A percentile compares a stretch with the other conserved stretches of the same genome.
phyloP scores from a whole-genome alignment of 139 green algal species.

The Chlamydomonas schloesseri region DNA sequence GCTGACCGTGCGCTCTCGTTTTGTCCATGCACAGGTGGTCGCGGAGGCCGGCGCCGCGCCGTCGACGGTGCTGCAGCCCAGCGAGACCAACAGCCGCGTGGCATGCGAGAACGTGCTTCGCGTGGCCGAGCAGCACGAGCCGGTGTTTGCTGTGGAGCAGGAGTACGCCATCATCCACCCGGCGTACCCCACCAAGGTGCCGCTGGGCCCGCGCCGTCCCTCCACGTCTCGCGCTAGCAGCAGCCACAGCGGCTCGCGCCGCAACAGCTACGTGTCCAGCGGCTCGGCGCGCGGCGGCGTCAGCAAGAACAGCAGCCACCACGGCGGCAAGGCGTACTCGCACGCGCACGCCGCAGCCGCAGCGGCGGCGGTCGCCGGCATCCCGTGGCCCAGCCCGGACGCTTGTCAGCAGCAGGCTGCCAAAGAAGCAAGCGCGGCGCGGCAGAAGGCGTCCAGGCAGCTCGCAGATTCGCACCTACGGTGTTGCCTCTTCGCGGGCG shows the following conservation, averaged over 20 bases:
- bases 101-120: conserved; percentile 54
- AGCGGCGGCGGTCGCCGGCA: background rate
- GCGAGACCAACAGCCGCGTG: conserved; percentile 71
- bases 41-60: background rate
- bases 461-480: conserved; percentile 48
- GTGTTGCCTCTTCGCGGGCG: conserved; percentile 46
- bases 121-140: conserved; percentile 34
- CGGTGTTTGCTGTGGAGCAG: conserved; percentile 77
- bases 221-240: background rate
- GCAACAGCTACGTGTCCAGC: background rate
- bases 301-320: background rate
- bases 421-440: background rate
- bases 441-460: background rate
- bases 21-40: too few relatives aligned
- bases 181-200: conserved; percentile 23
- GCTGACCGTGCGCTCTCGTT: too few relatives aligned
- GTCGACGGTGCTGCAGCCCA: conserved; percentile 45
- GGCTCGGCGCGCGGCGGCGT: background rate
- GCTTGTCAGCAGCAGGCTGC: too few relatives aligned
- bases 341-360: background rate
- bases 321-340: background rate
- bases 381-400: background rate
- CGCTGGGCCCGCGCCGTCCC: background rate
- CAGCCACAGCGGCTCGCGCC: background rate
- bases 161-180: conserved; percentile 80